phyloP scores from a whole-genome alignment of 1,139 yeast species.

The Candida gigantensis region DNA sequence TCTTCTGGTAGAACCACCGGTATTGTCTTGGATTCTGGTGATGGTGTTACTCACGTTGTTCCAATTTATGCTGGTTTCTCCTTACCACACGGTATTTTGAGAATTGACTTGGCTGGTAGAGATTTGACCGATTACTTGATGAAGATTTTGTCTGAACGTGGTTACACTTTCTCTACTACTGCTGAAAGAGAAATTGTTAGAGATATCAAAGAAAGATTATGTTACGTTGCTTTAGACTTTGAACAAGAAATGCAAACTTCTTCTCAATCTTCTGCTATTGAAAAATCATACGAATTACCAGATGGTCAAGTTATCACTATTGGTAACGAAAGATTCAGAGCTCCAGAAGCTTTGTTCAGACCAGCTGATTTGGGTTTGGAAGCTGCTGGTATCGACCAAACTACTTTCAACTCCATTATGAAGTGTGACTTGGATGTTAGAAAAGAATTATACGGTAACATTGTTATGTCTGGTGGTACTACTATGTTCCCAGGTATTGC shows the following conservation, averaged over 20 bases:
- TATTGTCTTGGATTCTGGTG: constrained; percentile 99
- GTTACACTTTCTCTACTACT: constrained; percentile 97
- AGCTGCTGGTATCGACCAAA: constrained; percentile 99
- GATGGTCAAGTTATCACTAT: constrained; percentile 99
- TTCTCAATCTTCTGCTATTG: constrained; percentile 96
- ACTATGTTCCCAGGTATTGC: constrained; percentile 99
- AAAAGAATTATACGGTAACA: constrained; percentile 98
- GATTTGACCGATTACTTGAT: constrained; percentile 98
- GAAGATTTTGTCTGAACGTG: constrained; percentile 98
- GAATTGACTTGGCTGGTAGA: constrained; percentile 99
- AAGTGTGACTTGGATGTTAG: constrained; percentile 99
- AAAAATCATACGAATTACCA: constrained; percentile 98
- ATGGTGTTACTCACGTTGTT: constrained; percentile 99
- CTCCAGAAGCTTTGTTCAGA: constrained; percentile 99
- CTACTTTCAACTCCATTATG: constrained; percentile 98
- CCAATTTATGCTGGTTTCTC: constrained; percentile 99
- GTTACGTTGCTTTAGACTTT: constrained; percentile 95
- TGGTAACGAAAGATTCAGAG: constrained; percentile 99
- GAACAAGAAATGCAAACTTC: constrained; percentile 99
- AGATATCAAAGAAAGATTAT: constrained; percentile 98
- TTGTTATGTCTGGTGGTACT: constrained; percentile 99
- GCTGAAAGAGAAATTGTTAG: constrained; percentile 99
- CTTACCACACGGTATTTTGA: constrained; percentile 96
- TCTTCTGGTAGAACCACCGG: constrained; percentile 99
- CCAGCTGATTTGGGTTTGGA: constrained; percentile 97